Conservation (phyloP, 495 filamentous ascomycete species). For the Friedmanniomyces simplex region DNA sequence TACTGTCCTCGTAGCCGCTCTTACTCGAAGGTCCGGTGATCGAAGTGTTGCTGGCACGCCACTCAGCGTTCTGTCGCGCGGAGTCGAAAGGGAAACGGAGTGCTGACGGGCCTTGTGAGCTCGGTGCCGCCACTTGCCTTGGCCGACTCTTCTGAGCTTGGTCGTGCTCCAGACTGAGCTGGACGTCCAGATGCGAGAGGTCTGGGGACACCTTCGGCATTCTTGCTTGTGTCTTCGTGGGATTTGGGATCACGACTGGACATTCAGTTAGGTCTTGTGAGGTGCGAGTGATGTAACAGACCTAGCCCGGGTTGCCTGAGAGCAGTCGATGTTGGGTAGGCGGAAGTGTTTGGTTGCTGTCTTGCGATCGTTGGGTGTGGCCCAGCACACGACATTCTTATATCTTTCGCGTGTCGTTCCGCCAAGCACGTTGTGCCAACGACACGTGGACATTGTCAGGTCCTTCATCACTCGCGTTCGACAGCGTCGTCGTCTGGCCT, state of each 20-base stretch:
- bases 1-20: background rate
- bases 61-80: background rate
- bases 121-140: background rate
- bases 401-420: too few species aligned
- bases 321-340: too few species aligned
- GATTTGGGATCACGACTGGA: background rate
- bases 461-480: too few species aligned
- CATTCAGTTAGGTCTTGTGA: background rate
- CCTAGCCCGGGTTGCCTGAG: background rate
- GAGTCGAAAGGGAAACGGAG: background rate
- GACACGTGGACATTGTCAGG: too few species aligned
- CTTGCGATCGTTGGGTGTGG: too few species aligned
- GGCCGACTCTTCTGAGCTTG: background rate
- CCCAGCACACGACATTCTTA: too few species aligned
- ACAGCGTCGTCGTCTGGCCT: too few species aligned
- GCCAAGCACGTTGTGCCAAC: too few species aligned
- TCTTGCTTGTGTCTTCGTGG: background rate
- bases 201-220: background rate
- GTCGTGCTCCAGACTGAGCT: background rate
- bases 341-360: too few species aligned
- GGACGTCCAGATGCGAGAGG: background rate
- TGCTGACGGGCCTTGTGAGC: background rate
- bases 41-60: background rate
- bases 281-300: background rate
- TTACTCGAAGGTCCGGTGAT: background rate